phyloP scores from a whole-genome alignment of 805 yeast species.

The Wickerhamomyces canadensis region DNA sequence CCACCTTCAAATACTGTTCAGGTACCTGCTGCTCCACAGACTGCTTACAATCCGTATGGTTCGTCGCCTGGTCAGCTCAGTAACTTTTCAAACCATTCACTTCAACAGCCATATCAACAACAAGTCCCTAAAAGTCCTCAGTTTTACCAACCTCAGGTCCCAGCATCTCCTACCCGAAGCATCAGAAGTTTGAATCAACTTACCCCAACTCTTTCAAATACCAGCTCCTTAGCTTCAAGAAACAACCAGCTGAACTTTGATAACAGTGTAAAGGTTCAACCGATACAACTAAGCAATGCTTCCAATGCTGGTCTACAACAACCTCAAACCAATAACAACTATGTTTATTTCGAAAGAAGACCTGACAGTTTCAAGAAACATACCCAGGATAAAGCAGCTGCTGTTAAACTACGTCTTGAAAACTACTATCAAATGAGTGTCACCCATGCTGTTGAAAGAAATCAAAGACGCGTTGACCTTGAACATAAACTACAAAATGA shows the following conservation, averaged over 20 bases:
- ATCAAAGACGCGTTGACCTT: slow-evolving; percentile 82
- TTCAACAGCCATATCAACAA: slow-evolving; percentile 19
- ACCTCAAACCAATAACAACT: slow-evolving; percentile 12
- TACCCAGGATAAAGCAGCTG: slow-evolving; percentile 26
- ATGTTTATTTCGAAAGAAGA: slow-evolving; percentile 25
- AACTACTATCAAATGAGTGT: slow-evolving; percentile 92
- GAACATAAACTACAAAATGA: slow-evolving; percentile 74
- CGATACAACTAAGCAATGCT: slow-evolving; percentile 11
- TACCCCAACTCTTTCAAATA: slow-evolving; percentile 21
- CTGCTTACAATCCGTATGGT: slow-evolving; percentile 13
- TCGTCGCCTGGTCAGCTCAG: slow-evolving; percentile 22
- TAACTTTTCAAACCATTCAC: slow-evolving; percentile 7
- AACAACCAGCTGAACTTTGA: slow-evolving; percentile 5
- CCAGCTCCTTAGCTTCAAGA: slow-evolving; percentile 19
- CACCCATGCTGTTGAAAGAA: slow-evolving; percentile 88
- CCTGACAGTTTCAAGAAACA: slow-evolving; percentile 25
- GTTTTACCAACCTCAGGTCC: slow-evolving; percentile 25
- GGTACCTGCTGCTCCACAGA: slow-evolving; percentile 19
- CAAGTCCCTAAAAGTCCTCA: slow-evolving; percentile 23
- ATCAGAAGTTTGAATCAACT: slow-evolving; percentile 22
- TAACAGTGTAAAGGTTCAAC: slow-evolving; percentile 13
- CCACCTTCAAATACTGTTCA: slow-evolving; percentile 22
- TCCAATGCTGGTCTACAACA: slow-evolving; percentile 4
- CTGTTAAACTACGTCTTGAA: slow-evolving; percentile 73
- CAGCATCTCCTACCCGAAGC: slow-evolving; percentile 28